A percentile compares a stretch with the other conserved stretches of the same genome.
Conservation (phyloP, 1,139 yeast genomes). For the Arxiozyma heterogenica region DNA sequence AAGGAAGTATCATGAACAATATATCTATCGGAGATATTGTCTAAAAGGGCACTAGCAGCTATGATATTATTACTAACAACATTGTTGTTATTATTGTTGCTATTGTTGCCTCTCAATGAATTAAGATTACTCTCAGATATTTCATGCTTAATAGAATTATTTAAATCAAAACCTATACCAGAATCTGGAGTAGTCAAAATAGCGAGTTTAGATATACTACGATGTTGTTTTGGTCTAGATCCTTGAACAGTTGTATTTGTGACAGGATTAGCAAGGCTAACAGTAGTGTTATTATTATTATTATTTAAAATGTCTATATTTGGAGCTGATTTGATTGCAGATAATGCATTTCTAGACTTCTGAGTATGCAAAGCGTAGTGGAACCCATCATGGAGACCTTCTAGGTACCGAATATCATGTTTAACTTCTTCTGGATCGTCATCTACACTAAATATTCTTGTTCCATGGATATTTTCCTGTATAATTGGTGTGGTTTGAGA, state of each 20-base stretch:
- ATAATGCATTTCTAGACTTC: constrained; percentile 13
- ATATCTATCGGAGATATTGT: constrained; percentile 3
- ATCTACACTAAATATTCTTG: constrained; percentile 55
- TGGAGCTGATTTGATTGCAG: constrained; percentile 6
- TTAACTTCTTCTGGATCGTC: constrained; percentile 62
- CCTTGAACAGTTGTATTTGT: neutral
- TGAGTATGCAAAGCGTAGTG: constrained; percentile 32
- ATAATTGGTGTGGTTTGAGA: neutral
- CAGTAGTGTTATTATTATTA: neutral
- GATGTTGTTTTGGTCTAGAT: constrained; percentile 1
- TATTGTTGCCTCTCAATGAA: neutral
- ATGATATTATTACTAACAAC: too few relatives aligned
- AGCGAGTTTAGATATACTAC: constrained; percentile 3
- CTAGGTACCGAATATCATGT: constrained; percentile 53
- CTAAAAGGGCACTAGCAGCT: neutral
- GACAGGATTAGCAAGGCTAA: neutral
- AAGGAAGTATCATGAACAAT: constrained; percentile 6
- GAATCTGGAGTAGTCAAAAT: constrained; percentile 5
- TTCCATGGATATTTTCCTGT: neutral
- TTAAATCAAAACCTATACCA: constrained; percentile 4
- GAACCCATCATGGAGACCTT: constrained; percentile 65
- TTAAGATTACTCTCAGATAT: neutral
- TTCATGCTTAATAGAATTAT: neutral
- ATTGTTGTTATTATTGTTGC: neutral
- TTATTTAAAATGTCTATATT: neutral